Evolutionary conservation across 352 stramenopile genomes (phyloP).

Genomic region (Globisporangium sylvaticum): DNA sequence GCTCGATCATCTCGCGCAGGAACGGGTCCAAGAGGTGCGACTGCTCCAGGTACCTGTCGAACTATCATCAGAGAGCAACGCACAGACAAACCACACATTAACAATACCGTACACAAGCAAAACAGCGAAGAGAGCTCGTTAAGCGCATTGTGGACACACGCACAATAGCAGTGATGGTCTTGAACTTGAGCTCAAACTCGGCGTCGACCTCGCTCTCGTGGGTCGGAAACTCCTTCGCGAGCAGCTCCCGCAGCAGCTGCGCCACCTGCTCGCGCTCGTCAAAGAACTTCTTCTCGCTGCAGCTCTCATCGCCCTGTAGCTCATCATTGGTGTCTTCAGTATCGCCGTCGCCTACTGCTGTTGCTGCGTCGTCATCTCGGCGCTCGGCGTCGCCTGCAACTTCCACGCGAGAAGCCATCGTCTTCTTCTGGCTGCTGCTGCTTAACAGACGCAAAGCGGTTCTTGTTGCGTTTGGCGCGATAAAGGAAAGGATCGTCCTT

Average conservation of each 20-base stretch:
- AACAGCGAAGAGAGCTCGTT: no score
- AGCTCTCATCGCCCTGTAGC: slow-evolving; percentile 14
- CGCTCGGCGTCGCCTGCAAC: not conserved
- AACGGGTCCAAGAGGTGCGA: slow-evolving; percentile 88
- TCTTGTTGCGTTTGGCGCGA: not conserved
- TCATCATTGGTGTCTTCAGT: not conserved
- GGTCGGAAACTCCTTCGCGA: slow-evolving; percentile 22
- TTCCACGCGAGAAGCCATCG: not conserved
- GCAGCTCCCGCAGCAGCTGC: slow-evolving; percentile 36
- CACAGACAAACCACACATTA: not conserved
- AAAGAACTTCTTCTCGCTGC: slow-evolving; percentile 60
- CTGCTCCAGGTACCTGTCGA: slow-evolving; percentile 89
- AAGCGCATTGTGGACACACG: slow-evolving; percentile 5
- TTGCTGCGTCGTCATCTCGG: not conserved
- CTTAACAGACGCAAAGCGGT: not conserved
- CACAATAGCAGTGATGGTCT: slow-evolving; percentile 48
- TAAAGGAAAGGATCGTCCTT: not conserved
- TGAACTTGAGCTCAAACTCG: slow-evolving; percentile 37
- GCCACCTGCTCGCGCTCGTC: slow-evolving; percentile 49
- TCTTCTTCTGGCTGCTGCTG: not conserved
- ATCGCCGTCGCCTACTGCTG: not conserved
- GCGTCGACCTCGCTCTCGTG: slow-evolving; percentile 42
- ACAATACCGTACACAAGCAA: not conserved
- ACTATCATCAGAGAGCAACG: slow-evolving; percentile 19
- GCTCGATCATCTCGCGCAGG: slow-evolving; percentile 71